Conservation (phyloP, 306 rosid species). For the Malus asiatica region DNA sequence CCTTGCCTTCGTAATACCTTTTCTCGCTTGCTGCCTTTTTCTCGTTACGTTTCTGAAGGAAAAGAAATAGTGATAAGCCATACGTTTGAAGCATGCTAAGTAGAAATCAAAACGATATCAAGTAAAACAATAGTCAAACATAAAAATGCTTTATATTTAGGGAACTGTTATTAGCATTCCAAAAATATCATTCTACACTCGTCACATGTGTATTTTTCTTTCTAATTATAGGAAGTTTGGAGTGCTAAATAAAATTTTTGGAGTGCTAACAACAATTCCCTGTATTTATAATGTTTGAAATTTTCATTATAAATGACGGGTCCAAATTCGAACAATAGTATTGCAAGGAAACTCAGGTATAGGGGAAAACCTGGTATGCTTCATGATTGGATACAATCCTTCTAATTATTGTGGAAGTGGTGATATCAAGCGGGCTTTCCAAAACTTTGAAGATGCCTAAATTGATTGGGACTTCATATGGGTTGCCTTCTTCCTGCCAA, state of each 20-base stretch:
- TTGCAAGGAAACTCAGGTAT: not conserved
- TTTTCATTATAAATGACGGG: not conserved
- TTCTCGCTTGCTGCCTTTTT: slow-evolving; percentile 86
- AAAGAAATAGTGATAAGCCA: not conserved
- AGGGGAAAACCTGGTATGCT: slow-evolving; percentile 73
- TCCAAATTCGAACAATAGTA: not conserved
- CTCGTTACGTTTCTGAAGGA: slow-evolving; percentile 72
- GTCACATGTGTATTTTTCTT: no score
- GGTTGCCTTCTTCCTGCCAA: slow-evolving; percentile 59
- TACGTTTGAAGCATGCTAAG: not conserved
- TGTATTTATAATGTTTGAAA: not conserved
- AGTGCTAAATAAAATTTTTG: no score
- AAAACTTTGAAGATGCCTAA: slow-evolving; percentile 76
- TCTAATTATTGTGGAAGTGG: slow-evolving; percentile 81
- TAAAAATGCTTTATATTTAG: not conserved
- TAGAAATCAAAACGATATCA: not conserved
- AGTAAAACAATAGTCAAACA: not conserved
- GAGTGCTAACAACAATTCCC: no score
- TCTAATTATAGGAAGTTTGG: no score
- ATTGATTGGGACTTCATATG: slow-evolving; percentile 82
- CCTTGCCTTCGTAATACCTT: slow-evolving; percentile 66
- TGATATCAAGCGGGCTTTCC: slow-evolving; percentile 70
- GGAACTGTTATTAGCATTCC: no score
- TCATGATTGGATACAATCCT: slow-evolving; percentile 88
- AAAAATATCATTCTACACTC: no score